phyloP scores from a whole-genome alignment of 2,329 filamentous ascomycete genomes.

The Colletotrichum sp. region DNA sequence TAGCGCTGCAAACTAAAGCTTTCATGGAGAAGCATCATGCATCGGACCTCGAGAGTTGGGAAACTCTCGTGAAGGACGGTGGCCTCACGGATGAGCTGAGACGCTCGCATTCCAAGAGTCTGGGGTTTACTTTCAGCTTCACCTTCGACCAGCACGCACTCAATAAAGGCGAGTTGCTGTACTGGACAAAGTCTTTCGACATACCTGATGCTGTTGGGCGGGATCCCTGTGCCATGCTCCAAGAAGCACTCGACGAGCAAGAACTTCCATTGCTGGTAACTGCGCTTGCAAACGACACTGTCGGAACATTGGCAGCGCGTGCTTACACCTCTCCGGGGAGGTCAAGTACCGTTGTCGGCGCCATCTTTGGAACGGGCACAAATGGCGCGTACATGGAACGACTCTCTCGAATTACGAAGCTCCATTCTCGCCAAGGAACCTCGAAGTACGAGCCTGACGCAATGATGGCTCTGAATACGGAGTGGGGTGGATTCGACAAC shows the following conservation, averaged over 20 bases:
- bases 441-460: slow-evolving; percentile 18
- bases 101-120: slow-evolving; percentile 13
- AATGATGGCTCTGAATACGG: slow-evolving; percentile 81
- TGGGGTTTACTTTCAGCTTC: slow-evolving; percentile 58
- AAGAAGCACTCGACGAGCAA: slow-evolving; percentile 73
- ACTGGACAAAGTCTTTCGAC: slow-evolving; percentile 84
- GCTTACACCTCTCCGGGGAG: slow-evolving; percentile 78
- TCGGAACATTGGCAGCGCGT: slow-evolving; percentile 79
- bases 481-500: slow-evolving; percentile 85
- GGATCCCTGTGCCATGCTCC: slow-evolving; percentile 76
- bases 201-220: slow-evolving; percentile 78
- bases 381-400: slow-evolving; percentile 84
- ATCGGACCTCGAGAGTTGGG: slow-evolving; percentile 2
- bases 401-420: slow-evolving; percentile 68
- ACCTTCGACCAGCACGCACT: slow-evolving; percentile 76
- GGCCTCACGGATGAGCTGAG: background rate
- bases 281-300: slow-evolving; percentile 80
- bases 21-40: slow-evolving; percentile 69
- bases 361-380: slow-evolving; percentile 78
- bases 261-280: slow-evolving; percentile 73
- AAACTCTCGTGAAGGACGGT: background rate
- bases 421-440: slow-evolving; percentile 7
- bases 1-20: slow-evolving; percentile 73
- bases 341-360: slow-evolving; percentile 73
- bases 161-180: slow-evolving; percentile 72